Percentiles rank a stretch among this genome's conserved stretches.
These are phyloP conservation scores for Colletotrichum brevisporum DNA, from an alignment of 2,329 filamentous ascomycete genomes.

Conservation along the genomic window DNA sequence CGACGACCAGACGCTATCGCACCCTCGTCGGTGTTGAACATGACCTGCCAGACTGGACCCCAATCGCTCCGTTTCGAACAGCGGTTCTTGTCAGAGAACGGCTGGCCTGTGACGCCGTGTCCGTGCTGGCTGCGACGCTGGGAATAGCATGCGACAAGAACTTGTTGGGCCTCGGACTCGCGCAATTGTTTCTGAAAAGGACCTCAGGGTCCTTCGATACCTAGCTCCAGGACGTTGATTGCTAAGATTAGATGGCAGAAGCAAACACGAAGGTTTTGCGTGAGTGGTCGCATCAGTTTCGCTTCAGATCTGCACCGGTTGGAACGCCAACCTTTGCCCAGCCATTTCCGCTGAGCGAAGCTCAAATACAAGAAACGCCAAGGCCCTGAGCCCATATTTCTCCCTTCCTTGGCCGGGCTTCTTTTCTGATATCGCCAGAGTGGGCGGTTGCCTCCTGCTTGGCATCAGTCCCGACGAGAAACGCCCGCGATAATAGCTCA, in stretches of 20 bases:
- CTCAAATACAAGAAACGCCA: constrained; percentile 37
- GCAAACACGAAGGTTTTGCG: background rate
- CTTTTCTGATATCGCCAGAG: constrained; percentile 4
- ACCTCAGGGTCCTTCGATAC: constrained; percentile 27
- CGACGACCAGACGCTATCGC: too few species aligned
- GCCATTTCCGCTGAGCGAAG: constrained; percentile 11
- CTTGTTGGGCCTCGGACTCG: constrained; percentile 9
- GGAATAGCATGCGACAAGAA: constrained; percentile 36
- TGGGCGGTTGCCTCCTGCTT: constrained; percentile 20
- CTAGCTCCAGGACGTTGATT: background rate
- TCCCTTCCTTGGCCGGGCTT: constrained; percentile 7
- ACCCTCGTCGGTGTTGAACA: background rate
- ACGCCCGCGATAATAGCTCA: constrained; percentile 11
- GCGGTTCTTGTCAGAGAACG: constrained; percentile 12
- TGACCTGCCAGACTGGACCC: background rate
- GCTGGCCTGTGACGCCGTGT: constrained; percentile 31
- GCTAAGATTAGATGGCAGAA: constrained; percentile 28
- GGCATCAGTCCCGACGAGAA: constrained; percentile 15
- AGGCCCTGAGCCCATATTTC: constrained; percentile 18
- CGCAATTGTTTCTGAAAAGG: constrained; percentile 5
- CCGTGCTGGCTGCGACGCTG: constrained; percentile 28
- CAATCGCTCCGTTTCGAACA: constrained; percentile 7
- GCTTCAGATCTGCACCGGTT: background rate
- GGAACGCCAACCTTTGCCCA: background rate
- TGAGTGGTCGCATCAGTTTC: background rate